A percentile compares a stretch with the other conserved stretches of the same genome.
These are phyloP conservation scores for Trichosporon coremiiforme DNA, from an alignment of 1,284 basidiomycete species.

Conservation along the genomic window DNA sequence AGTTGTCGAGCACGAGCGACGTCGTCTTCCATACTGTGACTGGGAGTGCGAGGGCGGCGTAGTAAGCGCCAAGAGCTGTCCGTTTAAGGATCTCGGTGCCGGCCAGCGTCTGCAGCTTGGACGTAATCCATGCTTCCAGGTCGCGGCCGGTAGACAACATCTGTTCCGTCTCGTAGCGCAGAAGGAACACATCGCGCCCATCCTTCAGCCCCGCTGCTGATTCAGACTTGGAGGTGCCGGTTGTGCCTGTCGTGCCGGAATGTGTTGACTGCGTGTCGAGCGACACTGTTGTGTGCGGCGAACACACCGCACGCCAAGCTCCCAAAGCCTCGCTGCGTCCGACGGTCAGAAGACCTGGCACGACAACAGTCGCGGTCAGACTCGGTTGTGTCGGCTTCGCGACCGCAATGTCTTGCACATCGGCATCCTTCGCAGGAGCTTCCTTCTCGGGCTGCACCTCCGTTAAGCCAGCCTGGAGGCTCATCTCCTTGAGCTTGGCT, in stretches of 20 bases:
- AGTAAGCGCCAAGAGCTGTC: constrained; percentile 61
- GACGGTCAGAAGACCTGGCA: constrained; percentile 58
- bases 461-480: not conserved
- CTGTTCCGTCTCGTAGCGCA: constrained; percentile 55
- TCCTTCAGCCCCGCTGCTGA: constrained; percentile 41
- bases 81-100: constrained; percentile 61
- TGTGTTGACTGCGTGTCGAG: constrained; percentile 5
- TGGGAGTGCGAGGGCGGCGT: constrained; percentile 61
- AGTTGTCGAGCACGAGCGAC: constrained; percentile 53
- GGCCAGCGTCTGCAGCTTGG: constrained; percentile 55
- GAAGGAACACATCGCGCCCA: constrained; percentile 57
- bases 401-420: constrained; percentile 7
- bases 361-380: constrained; percentile 57
- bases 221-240: not conserved
- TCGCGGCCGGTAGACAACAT: constrained; percentile 58
- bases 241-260: constrained; percentile 1
- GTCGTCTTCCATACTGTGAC: constrained; percentile 54
- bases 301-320: constrained; percentile 53
- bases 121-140: constrained; percentile 55
- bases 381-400: constrained; percentile 44
- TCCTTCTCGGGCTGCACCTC: not conserved
- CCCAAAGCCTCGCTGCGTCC: constrained; percentile 56
- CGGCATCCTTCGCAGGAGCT: not conserved
- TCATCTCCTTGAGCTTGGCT: constrained; percentile 3
- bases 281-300: constrained; percentile 17